Percentiles rank a stretch among this genome's conserved stretches.
These are phyloP conservation scores for Schizothecium vesticola DNA, from an alignment of 495 filamentous ascomycete genomes.

Conservation along the genomic window DNA sequence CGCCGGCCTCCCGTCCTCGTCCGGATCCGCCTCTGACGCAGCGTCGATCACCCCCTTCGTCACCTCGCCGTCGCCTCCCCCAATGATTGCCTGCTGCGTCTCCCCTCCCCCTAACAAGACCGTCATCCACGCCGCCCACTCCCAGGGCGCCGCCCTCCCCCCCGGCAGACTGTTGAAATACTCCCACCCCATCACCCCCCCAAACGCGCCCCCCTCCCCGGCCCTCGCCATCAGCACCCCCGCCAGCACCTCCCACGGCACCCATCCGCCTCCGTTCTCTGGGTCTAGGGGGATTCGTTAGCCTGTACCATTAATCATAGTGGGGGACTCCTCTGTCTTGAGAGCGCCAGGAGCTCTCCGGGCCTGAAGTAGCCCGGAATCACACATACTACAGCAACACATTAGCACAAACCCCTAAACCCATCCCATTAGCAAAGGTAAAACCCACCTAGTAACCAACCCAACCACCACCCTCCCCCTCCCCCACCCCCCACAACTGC, in stretches of 20 bases:
- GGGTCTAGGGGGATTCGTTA: slow-evolving; percentile 34
- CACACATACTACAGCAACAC: background rate
- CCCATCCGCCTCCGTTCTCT: slow-evolving; percentile 54
- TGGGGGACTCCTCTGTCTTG: background rate
- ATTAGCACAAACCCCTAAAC: background rate
- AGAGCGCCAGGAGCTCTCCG: too few relatives aligned
- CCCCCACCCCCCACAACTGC: slow-evolving; percentile 63
- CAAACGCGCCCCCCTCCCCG: slow-evolving; percentile 48
- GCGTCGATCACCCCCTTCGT: background rate
- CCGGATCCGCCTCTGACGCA: slow-evolving; percentile 8
- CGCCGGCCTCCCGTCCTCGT: slow-evolving; percentile 7
- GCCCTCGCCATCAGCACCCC: slow-evolving; percentile 29
- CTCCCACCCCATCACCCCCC: slow-evolving; percentile 85
- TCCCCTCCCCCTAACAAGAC: slow-evolving; percentile 23
- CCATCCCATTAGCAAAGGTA: too few relatives aligned
- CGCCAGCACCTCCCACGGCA: slow-evolving; percentile 31
- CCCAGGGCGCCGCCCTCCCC: slow-evolving; percentile 53
- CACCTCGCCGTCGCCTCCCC: background rate
- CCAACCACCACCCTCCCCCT: slow-evolving; percentile 69
- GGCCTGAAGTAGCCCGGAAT: background rate
- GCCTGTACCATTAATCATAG: too few relatives aligned
- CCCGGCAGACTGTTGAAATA: slow-evolving; percentile 72
- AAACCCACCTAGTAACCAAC: slow-evolving; percentile 54
- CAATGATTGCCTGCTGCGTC: background rate
- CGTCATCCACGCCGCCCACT: slow-evolving; percentile 56